Base-by-base conservation (phyloP, 768 basidiomycete genomes). In the Podaxis pistillaris region DNA sequence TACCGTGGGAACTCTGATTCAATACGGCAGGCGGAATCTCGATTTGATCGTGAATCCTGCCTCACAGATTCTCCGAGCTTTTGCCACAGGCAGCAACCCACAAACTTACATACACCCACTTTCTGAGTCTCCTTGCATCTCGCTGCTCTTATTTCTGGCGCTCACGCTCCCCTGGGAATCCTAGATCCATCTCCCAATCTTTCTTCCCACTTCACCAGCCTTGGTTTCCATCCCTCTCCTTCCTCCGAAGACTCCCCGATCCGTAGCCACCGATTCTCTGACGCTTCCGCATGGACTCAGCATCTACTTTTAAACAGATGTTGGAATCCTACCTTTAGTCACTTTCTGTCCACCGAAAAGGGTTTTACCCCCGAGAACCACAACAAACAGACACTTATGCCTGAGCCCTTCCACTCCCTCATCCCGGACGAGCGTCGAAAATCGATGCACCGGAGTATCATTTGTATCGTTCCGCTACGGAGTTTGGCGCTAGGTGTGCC, bases 171-270 rank as follows among this genome's bases (percentile, higher is more conserved):
- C 49, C 61, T 37, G 44, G 26, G 33, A 24, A 47, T 30, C 55
- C 47, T 15, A 64, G 65, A 65, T 66, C 63, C 62, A 67, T 33
- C 56, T 37, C 17, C 46, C 41, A 56, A 40, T 50, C 62, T 63
- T 63, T 54, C 60, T 78, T 79, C 68, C 65, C 82, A 79, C 51
- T 22, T 22, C 12, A 22, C 22, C 19, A 17, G 24, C 15, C 51
- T 53, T 17, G 13, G 22, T 30, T 52, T 30, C 22, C 13, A 26
- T 12, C 33, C 22, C 56, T 70, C 70, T 71, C 83, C 79, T 61
- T 67, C 76, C 69, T 63, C 76, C 74, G 75, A 75, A 62, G 68
- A 73, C 69, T 75, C 75, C 54, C 75, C 77, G 68, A 69, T 68
- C 52, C 66, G 65, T 70, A 63, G 63, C 60, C 63, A 54, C 59